Conservation (phyloP, 306 rosid genomes). For the Lithocarpus polystachyus region DNA sequence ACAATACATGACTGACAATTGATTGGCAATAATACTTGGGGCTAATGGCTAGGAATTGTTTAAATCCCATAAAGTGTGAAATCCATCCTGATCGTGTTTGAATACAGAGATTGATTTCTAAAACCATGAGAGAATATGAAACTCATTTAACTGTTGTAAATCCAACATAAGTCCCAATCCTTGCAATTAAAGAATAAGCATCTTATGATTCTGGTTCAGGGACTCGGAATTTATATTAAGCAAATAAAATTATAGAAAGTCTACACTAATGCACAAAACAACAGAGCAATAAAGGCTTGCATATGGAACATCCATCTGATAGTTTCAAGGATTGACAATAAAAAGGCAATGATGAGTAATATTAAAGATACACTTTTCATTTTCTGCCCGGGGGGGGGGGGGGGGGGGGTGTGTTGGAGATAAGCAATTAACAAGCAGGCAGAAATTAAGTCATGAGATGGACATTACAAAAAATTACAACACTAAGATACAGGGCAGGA, state of each 20-base stretch:
- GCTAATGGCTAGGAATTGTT: too few relatives aligned
- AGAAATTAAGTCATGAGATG: constrained; percentile 26
- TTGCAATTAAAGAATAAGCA: neutral
- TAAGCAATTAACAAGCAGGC: constrained; percentile 13
- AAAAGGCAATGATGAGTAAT: constrained; percentile 28
- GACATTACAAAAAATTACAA: constrained; percentile 7
- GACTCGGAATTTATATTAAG: neutral
- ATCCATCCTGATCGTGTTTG: too few relatives aligned
- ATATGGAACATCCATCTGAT: constrained; percentile 26
- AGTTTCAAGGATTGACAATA: constrained; percentile 24
- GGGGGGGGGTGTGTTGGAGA: neutral
- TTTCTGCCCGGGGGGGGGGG: neutral
- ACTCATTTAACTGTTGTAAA: neutral
- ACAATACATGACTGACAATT: too few relatives aligned
- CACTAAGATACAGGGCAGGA: constrained; percentile 10
- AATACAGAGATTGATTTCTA: too few relatives aligned
- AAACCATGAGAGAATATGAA: too few relatives aligned
- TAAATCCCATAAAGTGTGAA: too few relatives aligned
- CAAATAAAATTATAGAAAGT: neutral
- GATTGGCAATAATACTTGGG: too few relatives aligned
- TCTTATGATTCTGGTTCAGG: neutral
- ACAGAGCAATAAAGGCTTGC: constrained; percentile 7
- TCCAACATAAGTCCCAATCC: neutral
- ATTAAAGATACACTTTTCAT: constrained; percentile 25
- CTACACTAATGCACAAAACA: constrained; percentile 14